phyloP scores from a whole-genome alignment of 768 basidiomycete genomes.

The Boletus subparvulus region DNA sequence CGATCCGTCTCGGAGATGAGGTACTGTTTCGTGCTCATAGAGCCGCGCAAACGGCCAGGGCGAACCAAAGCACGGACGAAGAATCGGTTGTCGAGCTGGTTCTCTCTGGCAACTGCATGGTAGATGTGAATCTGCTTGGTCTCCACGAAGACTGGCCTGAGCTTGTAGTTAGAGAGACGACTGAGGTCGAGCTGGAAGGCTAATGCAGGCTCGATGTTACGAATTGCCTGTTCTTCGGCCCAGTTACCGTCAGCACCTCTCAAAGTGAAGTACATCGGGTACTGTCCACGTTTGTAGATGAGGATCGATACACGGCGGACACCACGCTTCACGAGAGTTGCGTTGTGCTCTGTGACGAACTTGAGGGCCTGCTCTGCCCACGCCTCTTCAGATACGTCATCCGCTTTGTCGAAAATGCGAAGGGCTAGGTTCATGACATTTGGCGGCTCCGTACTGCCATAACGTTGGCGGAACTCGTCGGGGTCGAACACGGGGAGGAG shows the following conservation, averaged over 20 bases:
- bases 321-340: conserved; percentile 67
- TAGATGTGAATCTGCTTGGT: conserved; percentile 98
- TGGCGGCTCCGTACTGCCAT: conserved; percentile 75
- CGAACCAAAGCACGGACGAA: conserved; percentile 96
- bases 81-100: conserved; percentile 97
- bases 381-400: conserved; percentile 72
- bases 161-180: conserved; percentile 94
- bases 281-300: conserved; percentile 87
- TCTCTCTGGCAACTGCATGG: conserved; percentile 91
- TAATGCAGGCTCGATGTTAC: conserved; percentile 97
- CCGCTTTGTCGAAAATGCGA: conserved; percentile 78
- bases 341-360: conserved; percentile 68
- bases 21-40: conserved; percentile 95
- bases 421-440: conserved; percentile 95
- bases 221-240: conserved; percentile 94
- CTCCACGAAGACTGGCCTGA: conserved; percentile 94
- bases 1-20: conserved; percentile 98
- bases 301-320: conserved; percentile 91
- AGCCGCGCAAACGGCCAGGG: conserved; percentile 88
- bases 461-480: conserved; percentile 69
- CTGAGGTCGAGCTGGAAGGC: conserved; percentile 98
- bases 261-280: conserved; percentile 93
- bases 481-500: conserved; percentile 74
- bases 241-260: conserved; percentile 72
- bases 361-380: conserved; percentile 73